Evolutionary conservation across 202 grass and related monocot genomes (phyloP).

Genomic region (Brachypodium distachyon): DNA sequence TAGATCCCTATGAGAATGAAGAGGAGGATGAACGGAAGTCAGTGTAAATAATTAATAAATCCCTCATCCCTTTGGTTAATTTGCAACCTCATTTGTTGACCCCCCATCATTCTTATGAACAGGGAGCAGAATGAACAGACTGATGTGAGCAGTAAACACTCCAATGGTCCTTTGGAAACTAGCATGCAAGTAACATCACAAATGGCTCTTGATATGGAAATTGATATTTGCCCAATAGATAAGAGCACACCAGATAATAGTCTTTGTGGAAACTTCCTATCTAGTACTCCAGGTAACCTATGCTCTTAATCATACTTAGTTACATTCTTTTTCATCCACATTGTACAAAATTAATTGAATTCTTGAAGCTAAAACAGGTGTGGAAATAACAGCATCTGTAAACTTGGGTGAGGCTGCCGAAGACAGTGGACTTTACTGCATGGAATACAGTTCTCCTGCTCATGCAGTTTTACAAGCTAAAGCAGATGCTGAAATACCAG

Average conservation of each 20-base stretch:
- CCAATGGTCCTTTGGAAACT: constrained; percentile 22
- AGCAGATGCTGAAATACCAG: not conserved
- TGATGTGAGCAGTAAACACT: constrained; percentile 11
- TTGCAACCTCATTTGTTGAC: constrained; percentile 6
- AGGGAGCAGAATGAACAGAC: constrained; percentile 27
- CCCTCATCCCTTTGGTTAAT: constrained; percentile 1
- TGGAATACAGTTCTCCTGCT: constrained; percentile 52
- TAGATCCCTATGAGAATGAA: constrained; percentile 58
- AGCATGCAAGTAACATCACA: constrained; percentile 26
- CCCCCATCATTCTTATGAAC: constrained; percentile 3
- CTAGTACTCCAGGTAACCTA: constrained; percentile 44
- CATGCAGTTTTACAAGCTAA: constrained; percentile 25
- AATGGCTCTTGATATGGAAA: constrained; percentile 8
- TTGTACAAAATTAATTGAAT: constrained; percentile 5
- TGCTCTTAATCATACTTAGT: not conserved
- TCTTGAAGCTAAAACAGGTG: constrained; percentile 19
- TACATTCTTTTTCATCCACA: constrained; percentile 5
- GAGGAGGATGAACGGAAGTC: constrained; percentile 38
- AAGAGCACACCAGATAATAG: not conserved
- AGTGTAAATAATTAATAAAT: constrained; percentile 34
- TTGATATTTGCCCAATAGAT: constrained; percentile 14
- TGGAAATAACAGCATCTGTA: constrained; percentile 19
- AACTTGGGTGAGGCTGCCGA: constrained; percentile 11
- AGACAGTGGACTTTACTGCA: not conserved
- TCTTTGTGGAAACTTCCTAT: constrained; percentile 22